A percentile compares a stretch with the other conserved stretches of the same genome.
Evolutionary conservation across 768 basidiomycete species (phyloP).

Genomic region (Termitomyces sp.): DNA sequence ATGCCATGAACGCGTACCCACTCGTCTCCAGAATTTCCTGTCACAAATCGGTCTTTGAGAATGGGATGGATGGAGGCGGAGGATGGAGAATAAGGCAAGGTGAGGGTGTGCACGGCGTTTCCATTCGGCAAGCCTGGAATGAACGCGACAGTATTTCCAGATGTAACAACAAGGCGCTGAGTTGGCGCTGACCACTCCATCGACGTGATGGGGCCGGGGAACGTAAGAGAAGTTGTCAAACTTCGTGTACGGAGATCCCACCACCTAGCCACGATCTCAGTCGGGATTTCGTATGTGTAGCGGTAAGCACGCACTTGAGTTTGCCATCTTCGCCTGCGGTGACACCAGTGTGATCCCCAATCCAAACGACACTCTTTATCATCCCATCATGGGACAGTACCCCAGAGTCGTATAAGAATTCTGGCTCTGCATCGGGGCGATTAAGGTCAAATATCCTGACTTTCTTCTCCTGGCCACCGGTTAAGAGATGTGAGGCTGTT

Average conservation of each 20-base stretch:
- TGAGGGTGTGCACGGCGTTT: conserved; percentile 68
- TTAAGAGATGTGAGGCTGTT: conserved; percentile 61
- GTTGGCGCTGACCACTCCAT: conserved; percentile 89
- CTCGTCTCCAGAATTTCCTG: conserved; percentile 84
- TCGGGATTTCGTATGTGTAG: background rate
- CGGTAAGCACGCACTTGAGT: conserved; percentile 59
- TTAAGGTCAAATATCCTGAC: conserved; percentile 90
- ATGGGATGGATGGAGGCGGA: conserved; percentile 94
- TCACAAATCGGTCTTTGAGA: conserved; percentile 85
- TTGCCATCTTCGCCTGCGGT: conserved; percentile 89
- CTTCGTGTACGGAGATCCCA: conserved; percentile 88
- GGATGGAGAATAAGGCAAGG: conserved; percentile 81
- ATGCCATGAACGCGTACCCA: conserved; percentile 96
- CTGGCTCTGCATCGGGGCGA: conserved; percentile 82
- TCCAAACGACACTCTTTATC: conserved; percentile 91
- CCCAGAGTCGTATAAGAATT: conserved; percentile 64
- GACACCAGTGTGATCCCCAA: conserved; percentile 81
- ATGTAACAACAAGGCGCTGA: conserved; percentile 81
- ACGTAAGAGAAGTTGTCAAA: conserved; percentile 63
- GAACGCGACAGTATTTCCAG: conserved; percentile 90
- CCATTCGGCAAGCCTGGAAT: conserved; percentile 69
- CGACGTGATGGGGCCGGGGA: conserved; percentile 80
- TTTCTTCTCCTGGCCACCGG: conserved; percentile 97
- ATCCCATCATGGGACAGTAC: conserved; percentile 78
- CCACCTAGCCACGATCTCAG: conserved; percentile 56